These are phyloP conservation scores for Vigna trinervia DNA, from an alignment of 306 rosid species.

Conservation along the genomic window DNA sequence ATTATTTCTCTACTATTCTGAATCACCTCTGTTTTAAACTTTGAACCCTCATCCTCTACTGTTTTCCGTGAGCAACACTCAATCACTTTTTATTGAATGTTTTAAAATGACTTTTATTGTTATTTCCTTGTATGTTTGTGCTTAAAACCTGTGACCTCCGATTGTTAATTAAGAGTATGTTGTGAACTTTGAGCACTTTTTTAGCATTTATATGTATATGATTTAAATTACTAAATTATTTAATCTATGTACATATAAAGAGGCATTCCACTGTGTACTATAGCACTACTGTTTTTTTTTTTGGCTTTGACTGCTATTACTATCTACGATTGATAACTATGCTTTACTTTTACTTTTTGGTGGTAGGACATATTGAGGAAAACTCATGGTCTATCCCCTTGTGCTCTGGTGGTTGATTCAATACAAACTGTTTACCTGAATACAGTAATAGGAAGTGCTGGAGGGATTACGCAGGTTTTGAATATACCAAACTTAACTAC, in stretches of 20 bases:
- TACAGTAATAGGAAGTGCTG: conserved; percentile 79
- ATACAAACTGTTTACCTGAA: conserved; percentile 87
- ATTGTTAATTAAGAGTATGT: not conserved
- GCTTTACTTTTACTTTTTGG: conserved; percentile 13
- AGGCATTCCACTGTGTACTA: not conserved
- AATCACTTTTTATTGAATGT: not conserved
- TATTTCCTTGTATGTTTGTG: not conserved
- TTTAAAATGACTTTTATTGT: not conserved
- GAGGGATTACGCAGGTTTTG: conserved; percentile 73
- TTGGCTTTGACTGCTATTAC: not conserved
- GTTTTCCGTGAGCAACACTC: not conserved
- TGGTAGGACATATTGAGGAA: conserved; percentile 79
- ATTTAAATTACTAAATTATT: not conserved
- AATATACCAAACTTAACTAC: conserved; percentile 30
- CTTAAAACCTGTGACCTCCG: not conserved
- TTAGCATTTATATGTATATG: not conserved
- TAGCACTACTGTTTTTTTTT: not conserved
- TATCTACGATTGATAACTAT: not conserved
- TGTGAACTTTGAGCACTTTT: not conserved
- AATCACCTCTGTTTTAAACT: not conserved
- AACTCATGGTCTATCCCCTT: conserved; percentile 67
- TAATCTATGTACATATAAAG: not conserved
- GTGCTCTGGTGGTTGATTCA: conserved; percentile 83
- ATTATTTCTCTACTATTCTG: not conserved
- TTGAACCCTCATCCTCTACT: not conserved